Evolutionary conservation across 1,284 basidiomycete species (phyloP).

Genomic region (Trichosporon asahii): DNA sequence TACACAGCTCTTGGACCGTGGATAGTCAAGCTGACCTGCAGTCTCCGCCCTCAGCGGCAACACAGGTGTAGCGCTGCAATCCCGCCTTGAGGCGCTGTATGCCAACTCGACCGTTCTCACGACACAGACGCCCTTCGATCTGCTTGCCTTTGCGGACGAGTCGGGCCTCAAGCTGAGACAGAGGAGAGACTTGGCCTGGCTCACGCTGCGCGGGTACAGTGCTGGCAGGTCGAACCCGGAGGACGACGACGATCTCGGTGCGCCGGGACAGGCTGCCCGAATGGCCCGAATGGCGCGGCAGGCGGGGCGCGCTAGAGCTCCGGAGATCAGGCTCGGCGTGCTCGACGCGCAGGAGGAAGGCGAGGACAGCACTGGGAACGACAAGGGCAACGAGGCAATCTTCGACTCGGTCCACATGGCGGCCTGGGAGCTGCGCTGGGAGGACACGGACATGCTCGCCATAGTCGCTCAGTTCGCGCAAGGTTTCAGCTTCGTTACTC

Average conservation of each 20-base stretch:
- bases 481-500: conserved; percentile 20
- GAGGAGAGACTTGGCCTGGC: conserved; percentile 21
- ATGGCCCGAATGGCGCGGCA: no score
- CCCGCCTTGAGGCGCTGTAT: neutral
- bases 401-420: conserved; percentile 25
- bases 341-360: neutral
- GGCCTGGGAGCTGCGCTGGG: conserved; percentile 31
- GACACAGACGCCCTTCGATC: conserved; percentile 29
- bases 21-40: neutral
- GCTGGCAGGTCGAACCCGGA: neutral
- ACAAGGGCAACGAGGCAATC: conserved; percentile 27
- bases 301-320: no score
- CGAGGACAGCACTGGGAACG: neutral
- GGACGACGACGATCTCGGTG: neutral
- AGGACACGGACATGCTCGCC: conserved; percentile 28
- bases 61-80: neutral
- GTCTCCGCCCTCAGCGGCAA: neutral
- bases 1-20: neutral
- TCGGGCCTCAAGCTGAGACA: conserved; percentile 22
- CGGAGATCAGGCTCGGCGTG: neutral
- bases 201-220: conserved; percentile 19
- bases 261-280: no score
- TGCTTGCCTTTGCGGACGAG: conserved; percentile 26
- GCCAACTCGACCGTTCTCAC: neutral
- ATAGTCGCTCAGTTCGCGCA: conserved; percentile 34